Conservation (phyloP, 2,329 filamentous ascomycete species). For the Phoma herbarum region DNA sequence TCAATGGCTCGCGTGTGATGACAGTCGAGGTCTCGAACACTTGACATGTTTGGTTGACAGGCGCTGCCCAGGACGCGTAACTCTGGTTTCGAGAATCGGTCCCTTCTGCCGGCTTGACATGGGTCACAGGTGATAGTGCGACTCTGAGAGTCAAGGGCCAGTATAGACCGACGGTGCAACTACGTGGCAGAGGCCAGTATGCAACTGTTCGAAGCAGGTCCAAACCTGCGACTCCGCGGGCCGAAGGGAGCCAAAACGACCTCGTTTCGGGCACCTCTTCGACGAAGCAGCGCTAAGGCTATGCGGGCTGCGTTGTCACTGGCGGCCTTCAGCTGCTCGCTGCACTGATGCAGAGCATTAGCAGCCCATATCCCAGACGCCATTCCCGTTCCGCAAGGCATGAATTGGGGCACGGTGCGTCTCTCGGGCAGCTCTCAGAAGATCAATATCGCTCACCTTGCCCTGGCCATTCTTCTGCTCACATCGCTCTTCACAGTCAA, state of each 20-base stretch:
- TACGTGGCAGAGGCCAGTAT: slow-evolving; percentile 13
- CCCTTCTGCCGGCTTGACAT: slow-evolving; percentile 11
- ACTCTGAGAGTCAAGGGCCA: not conserved
- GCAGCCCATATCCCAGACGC: slow-evolving; percentile 11
- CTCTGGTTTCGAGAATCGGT: slow-evolving; percentile 10
- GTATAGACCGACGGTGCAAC: not conserved
- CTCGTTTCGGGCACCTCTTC: slow-evolving; percentile 6
- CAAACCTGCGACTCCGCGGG: not conserved
- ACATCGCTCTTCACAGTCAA: not conserved
- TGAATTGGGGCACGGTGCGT: slow-evolving; percentile 19
- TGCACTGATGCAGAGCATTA: not conserved
- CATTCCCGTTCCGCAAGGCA: slow-evolving; percentile 17
- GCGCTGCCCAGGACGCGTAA: slow-evolving; percentile 11
- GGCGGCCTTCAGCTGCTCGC: slow-evolving; percentile 1
- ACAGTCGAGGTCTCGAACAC: slow-evolving; percentile 12
- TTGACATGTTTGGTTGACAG: slow-evolving; percentile 5
- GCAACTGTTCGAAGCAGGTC: slow-evolving; percentile 7
- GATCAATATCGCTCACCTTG: slow-evolving; percentile 13
- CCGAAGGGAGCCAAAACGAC: not conserved
- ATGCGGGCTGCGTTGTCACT: slow-evolving; percentile 5
- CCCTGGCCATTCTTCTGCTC: slow-evolving; percentile 5
- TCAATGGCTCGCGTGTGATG: slow-evolving; percentile 5
- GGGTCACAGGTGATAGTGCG: slow-evolving; percentile 8
- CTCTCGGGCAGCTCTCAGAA: slow-evolving; percentile 16
- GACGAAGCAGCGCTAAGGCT: not conserved